Base-by-base conservation (phyloP, 441 rosid species). In the Omphalea diandra region DNA sequence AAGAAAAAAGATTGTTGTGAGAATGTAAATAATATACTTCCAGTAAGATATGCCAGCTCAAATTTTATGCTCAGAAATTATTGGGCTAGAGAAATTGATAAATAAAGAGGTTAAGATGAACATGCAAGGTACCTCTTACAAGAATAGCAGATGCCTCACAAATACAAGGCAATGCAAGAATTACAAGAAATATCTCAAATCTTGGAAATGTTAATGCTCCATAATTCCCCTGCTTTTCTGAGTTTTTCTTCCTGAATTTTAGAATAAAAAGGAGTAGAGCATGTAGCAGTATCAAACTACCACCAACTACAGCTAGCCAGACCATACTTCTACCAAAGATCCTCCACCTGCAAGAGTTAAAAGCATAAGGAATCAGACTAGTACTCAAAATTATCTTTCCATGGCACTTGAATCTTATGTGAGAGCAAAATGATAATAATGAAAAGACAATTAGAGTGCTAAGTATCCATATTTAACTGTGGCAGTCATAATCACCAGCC, bases 271-370 rank as follows among this genome's bases (percentile, higher is more conserved):
- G 72, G 31, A 90, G 79, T 53, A 87, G 65, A 67, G 67, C 70
- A 79, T 93, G 97, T 27, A 91, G 55, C 46, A 91, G 75, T 26
- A 87, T 22, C 73, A 89, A 83, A 81, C 96, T 76, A 22, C 88
- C 93, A 64, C 83, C 80, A 47, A 88, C 81, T 55, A 88, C 73
- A 20, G 94, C 87, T 72, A 89, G 63, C 97, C 97, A 94, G 86
- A 94, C 91, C 94, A 89, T 83, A 78, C 86, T 88, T 85, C 97
- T 85, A 22, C 80, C 62, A 63, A 94, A 94, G 68, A 89, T 86
- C 81, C 83, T 87, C 99, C 99, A 90, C 83, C 97, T 93, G 70
- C 71, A 83, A 50, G 61, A 76, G 73, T 76, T 40, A 44, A 75
- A 54, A 50, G 57, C 46, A 69, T 68, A 27, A 55, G 49, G 74